Conservation (phyloP, 2,329 filamentous ascomycete species). For the Stachybotrys chartarum region DNA sequence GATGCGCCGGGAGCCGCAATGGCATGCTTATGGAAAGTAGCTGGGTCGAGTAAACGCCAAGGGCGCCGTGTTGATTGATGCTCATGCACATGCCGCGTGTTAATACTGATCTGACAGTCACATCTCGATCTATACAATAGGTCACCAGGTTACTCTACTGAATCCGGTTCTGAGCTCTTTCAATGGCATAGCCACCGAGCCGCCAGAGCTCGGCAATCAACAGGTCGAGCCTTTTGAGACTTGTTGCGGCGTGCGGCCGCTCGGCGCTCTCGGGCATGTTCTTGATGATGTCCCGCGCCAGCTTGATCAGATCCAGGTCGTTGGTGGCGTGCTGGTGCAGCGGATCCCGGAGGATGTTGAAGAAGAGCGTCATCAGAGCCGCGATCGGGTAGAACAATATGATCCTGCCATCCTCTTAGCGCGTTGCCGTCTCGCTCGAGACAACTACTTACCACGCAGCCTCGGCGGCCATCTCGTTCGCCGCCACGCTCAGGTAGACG, state of each 20-base stretch:
- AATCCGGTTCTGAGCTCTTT: not conserved
- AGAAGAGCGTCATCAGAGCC: slow-evolving; percentile 46
- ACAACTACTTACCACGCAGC: slow-evolving; percentile 38
- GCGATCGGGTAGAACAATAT: slow-evolving; percentile 50
- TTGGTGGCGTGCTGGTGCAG: slow-evolving; percentile 30
- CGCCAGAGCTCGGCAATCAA: not conserved
- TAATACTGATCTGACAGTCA: too few species aligned
- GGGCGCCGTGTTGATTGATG: too few species aligned
- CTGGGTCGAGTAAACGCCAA: too few species aligned
- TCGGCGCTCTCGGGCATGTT: slow-evolving; percentile 22
- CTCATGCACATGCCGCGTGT: too few species aligned
- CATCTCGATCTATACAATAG: too few species aligned
- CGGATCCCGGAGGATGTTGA: slow-evolving; percentile 44
- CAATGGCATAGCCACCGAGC: not conserved
- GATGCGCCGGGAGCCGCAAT: too few species aligned
- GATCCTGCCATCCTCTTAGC: slow-evolving; percentile 27
- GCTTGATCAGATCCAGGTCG: slow-evolving; percentile 39
- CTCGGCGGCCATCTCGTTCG: slow-evolving; percentile 33
- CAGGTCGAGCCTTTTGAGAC: not conserved
- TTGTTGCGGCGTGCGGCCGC: slow-evolving; percentile 16
- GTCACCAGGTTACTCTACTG: not conserved
- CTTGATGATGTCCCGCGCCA: slow-evolving; percentile 34
- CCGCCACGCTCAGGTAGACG: slow-evolving; percentile 35
- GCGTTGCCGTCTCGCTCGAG: rapidly evolving
- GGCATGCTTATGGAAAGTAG: too few species aligned